Base-by-base conservation (phyloP, 495 filamentous ascomycete species). In the Xeromyces bisporus region DNA sequence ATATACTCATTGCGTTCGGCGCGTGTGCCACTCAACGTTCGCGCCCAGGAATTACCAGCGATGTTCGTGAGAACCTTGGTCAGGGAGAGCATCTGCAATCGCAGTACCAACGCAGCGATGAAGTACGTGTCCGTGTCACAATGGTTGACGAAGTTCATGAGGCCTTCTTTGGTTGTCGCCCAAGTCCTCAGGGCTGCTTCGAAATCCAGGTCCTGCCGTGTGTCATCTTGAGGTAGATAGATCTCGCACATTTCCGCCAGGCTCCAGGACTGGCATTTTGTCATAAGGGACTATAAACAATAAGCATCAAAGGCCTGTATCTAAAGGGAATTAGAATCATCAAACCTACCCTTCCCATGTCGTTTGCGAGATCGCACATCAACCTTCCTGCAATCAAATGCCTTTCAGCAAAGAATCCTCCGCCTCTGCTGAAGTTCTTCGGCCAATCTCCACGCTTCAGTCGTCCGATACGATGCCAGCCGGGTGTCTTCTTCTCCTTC, bases 1-100 rank as follows among this genome's bases (percentile, higher is more conserved):
- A 97, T 97, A 64, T 94, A 97, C 59, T 97, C 89, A 53, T 97
- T 97, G 7, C 89, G 81, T 55, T 97, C 89, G 2, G 89, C 89
- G 40, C 89, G 76, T 9, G 89, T 97, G 43, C 89, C 89, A 28
- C 80, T 92, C 9, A 97, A 60, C 0, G 89, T 97, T 47, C 89
- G 72, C 32, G 87, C 91, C 89, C 89, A 97, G 7, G 89, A 96
- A 51, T 97, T 97, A 36, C 89, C 89, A 24, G 89, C 89, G 45
- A 96, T 67, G 45, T 97, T 94, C 11, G 89, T 97, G 35, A 97
- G 66, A 23, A 93, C 78, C 49, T 93, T 96, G 10, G 84, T 91
- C 23, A 97, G 66, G 15, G 89, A 80, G 21, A 97, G 65, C 66
- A 96, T 82, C 54, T 97, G 89, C 3, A 84, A 71, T 29, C 77